Percentiles rank a stretch among this genome's conserved stretches.
Evolutionary conservation across 257 asterid genomes (phyloP).

Genomic region (Ilex asprella): DNA sequence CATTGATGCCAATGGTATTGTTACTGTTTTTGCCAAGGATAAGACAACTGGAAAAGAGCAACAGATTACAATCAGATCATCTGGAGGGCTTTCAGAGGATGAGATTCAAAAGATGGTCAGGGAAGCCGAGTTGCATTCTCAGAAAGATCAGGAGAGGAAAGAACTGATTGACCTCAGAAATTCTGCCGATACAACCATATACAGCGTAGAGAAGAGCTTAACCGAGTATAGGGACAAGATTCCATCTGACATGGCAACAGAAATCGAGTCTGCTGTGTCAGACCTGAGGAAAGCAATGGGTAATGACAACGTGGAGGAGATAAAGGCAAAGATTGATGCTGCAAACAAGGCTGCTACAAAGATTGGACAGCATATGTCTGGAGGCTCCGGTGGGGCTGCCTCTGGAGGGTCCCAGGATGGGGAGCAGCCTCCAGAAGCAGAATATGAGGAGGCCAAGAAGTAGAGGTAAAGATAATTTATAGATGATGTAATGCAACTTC

Average conservation of each 20-base stretch:
- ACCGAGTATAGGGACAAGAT: conserved; percentile 16
- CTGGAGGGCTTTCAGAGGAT: conserved; percentile 16
- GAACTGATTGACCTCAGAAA: conserved; percentile 11
- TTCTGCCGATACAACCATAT: conserved; percentile 13
- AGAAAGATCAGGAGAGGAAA: conserved; percentile 16
- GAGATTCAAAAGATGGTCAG: conserved; percentile 18
- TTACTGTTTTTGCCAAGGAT: conserved; percentile 16
- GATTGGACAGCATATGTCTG: conserved; percentile 15
- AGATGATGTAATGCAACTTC: no score
- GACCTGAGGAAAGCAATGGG: conserved; percentile 9
- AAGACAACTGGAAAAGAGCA: conserved; percentile 16
- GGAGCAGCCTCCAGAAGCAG: conserved; percentile 14
- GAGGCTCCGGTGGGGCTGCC: conserved; percentile 1
- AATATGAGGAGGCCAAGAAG: conserved; percentile 11
- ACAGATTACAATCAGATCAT: conserved; percentile 20
- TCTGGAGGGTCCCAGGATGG: conserved; percentile 12
- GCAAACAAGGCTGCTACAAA: conserved; percentile 15
- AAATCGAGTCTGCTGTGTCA: conserved; percentile 11
- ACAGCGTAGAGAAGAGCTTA: conserved; percentile 10
- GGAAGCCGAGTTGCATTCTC: conserved; percentile 12
- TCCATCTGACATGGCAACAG: conserved; percentile 10
- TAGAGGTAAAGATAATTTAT: neutral
- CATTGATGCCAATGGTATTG: conserved; percentile 30
- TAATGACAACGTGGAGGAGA: neutral
- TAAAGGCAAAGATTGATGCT: conserved; percentile 7